Percentiles rank a stretch among this genome's conserved stretches.
Conservation (phyloP, 768 basidiomycete species). For the Hirschioporus abietinus region DNA sequence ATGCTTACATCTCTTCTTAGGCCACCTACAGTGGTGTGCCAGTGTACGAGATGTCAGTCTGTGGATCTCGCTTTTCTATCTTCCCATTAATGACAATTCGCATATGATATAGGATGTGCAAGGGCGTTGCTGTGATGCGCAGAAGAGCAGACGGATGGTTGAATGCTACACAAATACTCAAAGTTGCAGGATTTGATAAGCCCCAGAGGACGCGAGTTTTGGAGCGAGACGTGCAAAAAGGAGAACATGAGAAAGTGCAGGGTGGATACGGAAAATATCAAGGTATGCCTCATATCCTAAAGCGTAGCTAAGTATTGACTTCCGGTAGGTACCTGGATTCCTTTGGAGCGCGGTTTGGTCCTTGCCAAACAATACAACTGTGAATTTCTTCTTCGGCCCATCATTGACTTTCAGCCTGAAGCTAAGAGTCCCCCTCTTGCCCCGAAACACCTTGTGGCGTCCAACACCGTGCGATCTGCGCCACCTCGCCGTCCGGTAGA, state of each 20-base stretch:
- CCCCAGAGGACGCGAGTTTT: slow-evolving; percentile 96
- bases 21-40: slow-evolving; percentile 92
- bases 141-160: slow-evolving; percentile 95
- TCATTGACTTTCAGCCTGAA: slow-evolving; percentile 90
- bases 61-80: slow-evolving; percentile 23
- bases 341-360: slow-evolving; percentile 80
- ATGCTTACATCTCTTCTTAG: slow-evolving; percentile 34
- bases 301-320: neutral
- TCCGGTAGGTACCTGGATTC: slow-evolving; percentile 91
- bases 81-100: slow-evolving; percentile 26
- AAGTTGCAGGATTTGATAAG: slow-evolving; percentile 99
- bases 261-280: slow-evolving; percentile 99
- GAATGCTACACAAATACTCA: slow-evolving; percentile 98
- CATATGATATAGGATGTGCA: slow-evolving; percentile 73
- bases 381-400: slow-evolving; percentile 78
- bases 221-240: slow-evolving; percentile 97
- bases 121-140: slow-evolving; percentile 96
- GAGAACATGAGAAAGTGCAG: slow-evolving; percentile 98
- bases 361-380: slow-evolving; percentile 93
- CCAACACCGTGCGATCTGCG: slow-evolving; percentile 43
- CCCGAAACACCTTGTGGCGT: slow-evolving; percentile 90
- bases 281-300: slow-evolving; percentile 47
- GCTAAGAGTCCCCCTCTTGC: slow-evolving; percentile 91
- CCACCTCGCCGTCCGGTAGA: slow-evolving; percentile 39
- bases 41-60: slow-evolving; percentile 82